Evolutionary conservation across 768 basidiomycete species (phyloP).

Genomic region (Gelatoporia subvermispora): DNA sequence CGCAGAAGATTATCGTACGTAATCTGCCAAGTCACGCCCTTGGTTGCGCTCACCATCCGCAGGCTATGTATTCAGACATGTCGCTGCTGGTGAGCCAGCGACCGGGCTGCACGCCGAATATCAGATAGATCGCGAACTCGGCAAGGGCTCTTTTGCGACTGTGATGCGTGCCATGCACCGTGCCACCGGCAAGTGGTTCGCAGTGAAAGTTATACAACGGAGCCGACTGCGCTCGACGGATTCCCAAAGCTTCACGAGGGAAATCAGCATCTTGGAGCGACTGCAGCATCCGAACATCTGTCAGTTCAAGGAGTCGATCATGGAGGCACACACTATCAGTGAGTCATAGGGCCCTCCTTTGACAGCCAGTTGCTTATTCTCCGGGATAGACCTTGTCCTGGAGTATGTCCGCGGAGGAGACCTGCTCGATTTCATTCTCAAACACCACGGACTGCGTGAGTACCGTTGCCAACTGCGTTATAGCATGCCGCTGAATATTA

Average conservation of each 20-base stretch:
- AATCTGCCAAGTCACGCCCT: not conserved
- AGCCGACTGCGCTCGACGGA: constrained; percentile 32
- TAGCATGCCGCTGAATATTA: not conserved
- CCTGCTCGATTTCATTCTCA: constrained; percentile 74
- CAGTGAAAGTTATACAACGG: constrained; percentile 82
- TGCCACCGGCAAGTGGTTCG: constrained; percentile 67
- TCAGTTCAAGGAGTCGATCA: constrained; percentile 71
- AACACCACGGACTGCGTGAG: constrained; percentile 56
- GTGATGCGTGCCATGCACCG: constrained; percentile 80
- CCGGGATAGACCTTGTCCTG: constrained; percentile 64
- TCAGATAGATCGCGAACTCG: constrained; percentile 67
- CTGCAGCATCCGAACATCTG: constrained; percentile 83
- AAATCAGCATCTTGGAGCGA: constrained; percentile 73
- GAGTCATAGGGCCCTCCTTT: constrained; percentile 24
- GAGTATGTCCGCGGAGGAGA: constrained; percentile 89
- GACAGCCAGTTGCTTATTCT: constrained; percentile 25
- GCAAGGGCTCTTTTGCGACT: constrained; percentile 88
- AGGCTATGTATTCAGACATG: constrained; percentile 74
- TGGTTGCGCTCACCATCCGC: not conserved
- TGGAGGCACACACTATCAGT: constrained; percentile 59
- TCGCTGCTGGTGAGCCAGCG: constrained; percentile 33
- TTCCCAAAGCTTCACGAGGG: constrained; percentile 49
- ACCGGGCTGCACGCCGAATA: constrained; percentile 61
- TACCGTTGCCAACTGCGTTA: constrained; percentile 3
- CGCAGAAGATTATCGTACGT: constrained; percentile 73